Conservation (phyloP, 1,284 basidiomycete genomes). For the Apiotrichum veenhuisii region DNA sequence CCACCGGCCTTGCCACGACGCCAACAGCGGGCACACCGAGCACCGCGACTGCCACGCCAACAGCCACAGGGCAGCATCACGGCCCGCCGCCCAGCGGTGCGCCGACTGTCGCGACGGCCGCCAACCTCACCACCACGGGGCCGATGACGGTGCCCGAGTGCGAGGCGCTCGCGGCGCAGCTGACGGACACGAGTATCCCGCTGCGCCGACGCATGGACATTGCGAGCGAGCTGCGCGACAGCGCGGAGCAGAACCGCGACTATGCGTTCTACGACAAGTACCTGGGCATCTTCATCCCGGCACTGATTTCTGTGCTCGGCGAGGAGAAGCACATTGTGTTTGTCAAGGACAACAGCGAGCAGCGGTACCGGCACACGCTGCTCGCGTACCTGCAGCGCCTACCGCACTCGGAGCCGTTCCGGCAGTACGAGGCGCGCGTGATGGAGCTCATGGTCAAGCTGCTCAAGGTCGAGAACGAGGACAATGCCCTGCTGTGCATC, state of each 20-base stretch:
- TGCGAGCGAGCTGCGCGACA: constrained; percentile 78
- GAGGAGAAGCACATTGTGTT: constrained; percentile 68
- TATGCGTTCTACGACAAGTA: constrained; percentile 66
- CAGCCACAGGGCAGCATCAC: constrained; percentile 14
- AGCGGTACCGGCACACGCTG: constrained; percentile 76
- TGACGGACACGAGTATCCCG: constrained; percentile 32
- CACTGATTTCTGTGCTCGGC: constrained; percentile 72
- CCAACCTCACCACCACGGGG: constrained; percentile 25
- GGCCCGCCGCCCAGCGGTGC: constrained; percentile 13
- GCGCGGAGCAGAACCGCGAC: constrained; percentile 78
- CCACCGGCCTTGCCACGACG: constrained; percentile 25
- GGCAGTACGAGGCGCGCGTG: constrained; percentile 65
- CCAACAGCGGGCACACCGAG: constrained; percentile 4
- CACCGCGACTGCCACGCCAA: background rate
- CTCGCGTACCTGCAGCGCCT: constrained; percentile 86
- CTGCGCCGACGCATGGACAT: constrained; percentile 24
- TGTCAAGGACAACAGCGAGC: constrained; percentile 70
- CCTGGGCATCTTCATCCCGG: constrained; percentile 61
- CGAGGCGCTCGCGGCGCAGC: constrained; percentile 41
- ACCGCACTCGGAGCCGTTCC: constrained; percentile 73
- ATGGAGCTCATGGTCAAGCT: constrained; percentile 73
- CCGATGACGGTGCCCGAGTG: constrained; percentile 42
- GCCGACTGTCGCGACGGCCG: constrained; percentile 21
- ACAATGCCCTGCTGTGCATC: constrained; percentile 86
- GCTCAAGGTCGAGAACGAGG: constrained; percentile 90